These are phyloP conservation scores for Uronychia binucleata DNA, from an alignment of 73 alveolate genomes.

Conservation along the genomic window DNA sequence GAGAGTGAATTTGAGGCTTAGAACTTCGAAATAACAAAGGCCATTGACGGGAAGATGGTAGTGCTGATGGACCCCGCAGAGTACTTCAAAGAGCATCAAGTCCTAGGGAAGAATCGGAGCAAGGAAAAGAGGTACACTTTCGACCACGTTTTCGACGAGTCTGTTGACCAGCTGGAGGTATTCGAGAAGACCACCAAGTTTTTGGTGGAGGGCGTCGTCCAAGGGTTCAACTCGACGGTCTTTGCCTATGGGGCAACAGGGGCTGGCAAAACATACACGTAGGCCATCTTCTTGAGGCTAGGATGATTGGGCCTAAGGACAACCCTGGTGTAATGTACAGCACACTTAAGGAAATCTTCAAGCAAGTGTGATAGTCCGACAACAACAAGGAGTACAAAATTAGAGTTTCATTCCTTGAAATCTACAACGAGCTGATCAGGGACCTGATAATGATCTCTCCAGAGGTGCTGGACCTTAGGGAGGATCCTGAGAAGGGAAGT, in stretches of 20 bases:
- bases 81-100: conserved; percentile 48
- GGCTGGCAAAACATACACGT: conserved; percentile 98
- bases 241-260: conserved; percentile 97
- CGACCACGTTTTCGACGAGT: conserved; percentile 95
- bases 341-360: conserved; percentile 85
- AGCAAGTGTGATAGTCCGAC: conserved; percentile 55
- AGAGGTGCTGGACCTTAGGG: conserved; percentile 92
- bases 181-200: conserved; percentile 90
- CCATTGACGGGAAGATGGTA: conserved; percentile 64
- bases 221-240: conserved; percentile 91
- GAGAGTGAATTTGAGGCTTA: conserved; percentile 72
- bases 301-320: conserved; percentile 91
- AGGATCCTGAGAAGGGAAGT: conserved; percentile 93
- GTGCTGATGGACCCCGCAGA: conserved; percentile 72
- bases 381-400: conserved; percentile 64
- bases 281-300: background rate
- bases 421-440: conserved; percentile 84
- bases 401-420: conserved; percentile 84
- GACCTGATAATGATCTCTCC: conserved; percentile 59
- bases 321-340: conserved; percentile 95
- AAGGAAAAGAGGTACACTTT: conserved; percentile 96
- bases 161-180: conserved; percentile 82
- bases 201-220: conserved; percentile 92
- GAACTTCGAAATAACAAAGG: conserved; percentile 49
- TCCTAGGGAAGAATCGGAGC: conserved; percentile 87